phyloP scores from a whole-genome alignment of 305 asterid genomes.

The Fraxinus velutina region DNA sequence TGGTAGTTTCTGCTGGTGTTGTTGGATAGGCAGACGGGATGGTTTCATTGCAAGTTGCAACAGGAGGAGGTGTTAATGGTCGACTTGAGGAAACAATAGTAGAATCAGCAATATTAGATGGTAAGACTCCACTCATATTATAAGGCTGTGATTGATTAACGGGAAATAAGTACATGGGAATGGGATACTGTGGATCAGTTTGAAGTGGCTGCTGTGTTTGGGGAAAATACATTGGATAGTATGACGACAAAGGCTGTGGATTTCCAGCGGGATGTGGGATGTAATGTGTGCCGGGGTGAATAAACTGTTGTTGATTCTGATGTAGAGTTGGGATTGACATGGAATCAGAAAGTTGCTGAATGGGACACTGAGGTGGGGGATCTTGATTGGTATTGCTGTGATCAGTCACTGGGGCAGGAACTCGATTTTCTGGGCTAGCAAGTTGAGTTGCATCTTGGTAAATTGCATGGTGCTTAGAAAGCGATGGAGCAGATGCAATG shows the following conservation, averaged over 20 bases:
- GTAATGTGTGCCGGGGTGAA: slow-evolving; percentile 41
- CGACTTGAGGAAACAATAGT: slow-evolving; percentile 26
- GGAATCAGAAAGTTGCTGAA: slow-evolving; percentile 35
- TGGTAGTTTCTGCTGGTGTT: slow-evolving; percentile 9
- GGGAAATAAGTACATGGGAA: slow-evolving; percentile 46
- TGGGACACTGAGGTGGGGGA: slow-evolving; percentile 30
- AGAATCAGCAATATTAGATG: slow-evolving; percentile 32
- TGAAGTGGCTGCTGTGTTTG: slow-evolving; percentile 44
- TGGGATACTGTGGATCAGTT: slow-evolving; percentile 42
- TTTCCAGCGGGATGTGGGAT: slow-evolving; percentile 42
- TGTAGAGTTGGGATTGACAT: slow-evolving; percentile 25
- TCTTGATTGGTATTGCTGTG: slow-evolving; percentile 21
- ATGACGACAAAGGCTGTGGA: slow-evolving; percentile 45
- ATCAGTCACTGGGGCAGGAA: slow-evolving; percentile 24
- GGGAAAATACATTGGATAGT: slow-evolving; percentile 56
- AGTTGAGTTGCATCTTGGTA: slow-evolving; percentile 44
- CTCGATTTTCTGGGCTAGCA: slow-evolving; percentile 28
- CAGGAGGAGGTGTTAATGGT: slow-evolving; percentile 26
- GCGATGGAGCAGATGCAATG: slow-evolving; percentile 51
- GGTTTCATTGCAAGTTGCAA: slow-evolving; percentile 27
- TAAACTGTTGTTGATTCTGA: slow-evolving; percentile 42
- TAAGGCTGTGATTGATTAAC: slow-evolving; percentile 40
- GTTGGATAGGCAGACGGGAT: slow-evolving; percentile 30
- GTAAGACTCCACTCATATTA: slow-evolving; percentile 20
- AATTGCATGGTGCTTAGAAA: slow-evolving; percentile 33